phyloP scores from a whole-genome alignment of 139 green algal genomes.

The Picochlorum sp. region DNA sequence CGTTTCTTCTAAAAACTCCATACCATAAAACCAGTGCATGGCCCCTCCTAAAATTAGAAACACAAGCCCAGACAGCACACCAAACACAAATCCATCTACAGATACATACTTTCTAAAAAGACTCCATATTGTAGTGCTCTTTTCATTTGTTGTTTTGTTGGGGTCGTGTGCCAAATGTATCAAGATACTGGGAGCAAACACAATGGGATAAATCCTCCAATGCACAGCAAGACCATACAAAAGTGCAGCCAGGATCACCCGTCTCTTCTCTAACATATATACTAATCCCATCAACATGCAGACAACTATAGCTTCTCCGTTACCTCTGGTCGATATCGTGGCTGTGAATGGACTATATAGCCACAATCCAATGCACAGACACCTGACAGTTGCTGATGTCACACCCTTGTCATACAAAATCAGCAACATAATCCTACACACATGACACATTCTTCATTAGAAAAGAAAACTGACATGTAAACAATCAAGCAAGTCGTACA shows the following conservation, averaged over 20 bases:
- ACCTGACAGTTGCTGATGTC: neutral
- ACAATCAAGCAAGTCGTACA: neutral
- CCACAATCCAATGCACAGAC: conserved; percentile 49
- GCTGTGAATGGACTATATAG: conserved; percentile 91
- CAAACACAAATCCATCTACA: conserved; percentile 4
- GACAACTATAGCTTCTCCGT: conserved; percentile 70
- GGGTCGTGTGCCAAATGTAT: conserved; percentile 33
- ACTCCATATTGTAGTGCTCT: neutral
- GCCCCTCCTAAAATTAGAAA: conserved; percentile 44
- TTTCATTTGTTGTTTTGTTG: neutral
- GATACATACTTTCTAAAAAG: neutral
- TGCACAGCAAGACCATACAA: conserved; percentile 85
- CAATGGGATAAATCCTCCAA: conserved; percentile 83
- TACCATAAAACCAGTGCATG: conserved; percentile 60
- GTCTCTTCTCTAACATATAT: conserved; percentile 24
- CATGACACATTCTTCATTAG: neutral
- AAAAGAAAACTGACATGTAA: neutral
- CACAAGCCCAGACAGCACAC: neutral
- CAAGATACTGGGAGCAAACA: conserved; percentile 70
- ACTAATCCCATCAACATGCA: conserved; percentile 68
- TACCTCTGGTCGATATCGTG: conserved; percentile 86
- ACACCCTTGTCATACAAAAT: conserved; percentile 21
- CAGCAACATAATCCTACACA: conserved; percentile 29
- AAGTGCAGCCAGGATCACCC: conserved; percentile 21
- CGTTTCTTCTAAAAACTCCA: conserved; percentile 63